Evolutionary conservation across 176 grass and related monocot species (phyloP).

Genomic region (Musa acuminata): DNA sequence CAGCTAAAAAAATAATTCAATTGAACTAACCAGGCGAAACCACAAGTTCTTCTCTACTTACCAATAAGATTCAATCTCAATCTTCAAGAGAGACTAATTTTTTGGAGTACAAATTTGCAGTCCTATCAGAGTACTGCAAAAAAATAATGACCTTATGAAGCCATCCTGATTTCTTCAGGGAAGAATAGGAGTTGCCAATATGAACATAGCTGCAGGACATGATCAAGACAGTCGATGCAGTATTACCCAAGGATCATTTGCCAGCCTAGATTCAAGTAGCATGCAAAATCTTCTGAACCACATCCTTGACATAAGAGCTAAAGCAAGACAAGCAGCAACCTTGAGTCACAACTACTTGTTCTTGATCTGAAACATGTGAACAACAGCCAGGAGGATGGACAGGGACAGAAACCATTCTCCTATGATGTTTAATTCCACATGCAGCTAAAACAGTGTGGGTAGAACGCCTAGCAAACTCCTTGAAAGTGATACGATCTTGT

Average conservation of each 20-base stretch:
- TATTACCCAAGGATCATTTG: not conserved
- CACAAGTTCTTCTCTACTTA: too few relatives aligned
- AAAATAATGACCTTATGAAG: not conserved
- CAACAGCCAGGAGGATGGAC: conserved; percentile 26
- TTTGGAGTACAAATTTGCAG: too few relatives aligned
- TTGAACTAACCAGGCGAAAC: too few relatives aligned
- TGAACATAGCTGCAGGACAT: not conserved
- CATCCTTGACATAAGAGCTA: conserved; percentile 34
- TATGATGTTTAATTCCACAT: conserved; percentile 44
- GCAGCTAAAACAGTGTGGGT: conserved; percentile 30
- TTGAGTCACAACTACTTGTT: conserved; percentile 22
- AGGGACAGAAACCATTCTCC: conserved; percentile 24
- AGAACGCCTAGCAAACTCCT: conserved; percentile 29
- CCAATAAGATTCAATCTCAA: too few relatives aligned
- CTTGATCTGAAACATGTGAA: conserved; percentile 15
- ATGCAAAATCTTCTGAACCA: conserved; percentile 27
- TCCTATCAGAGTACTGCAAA: not conserved
- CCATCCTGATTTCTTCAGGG: not conserved
- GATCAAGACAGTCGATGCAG: not conserved
- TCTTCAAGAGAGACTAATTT: too few relatives aligned
- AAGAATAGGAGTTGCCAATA: not conserved
- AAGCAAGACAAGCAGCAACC: conserved; percentile 45
- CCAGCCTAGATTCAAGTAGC: not conserved
- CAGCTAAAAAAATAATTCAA: too few relatives aligned
- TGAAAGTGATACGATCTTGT: conserved; percentile 28